phyloP scores from a whole-genome alignment of 2,329 filamentous ascomycete genomes.

The Colletotrichum lindemuthianum region DNA sequence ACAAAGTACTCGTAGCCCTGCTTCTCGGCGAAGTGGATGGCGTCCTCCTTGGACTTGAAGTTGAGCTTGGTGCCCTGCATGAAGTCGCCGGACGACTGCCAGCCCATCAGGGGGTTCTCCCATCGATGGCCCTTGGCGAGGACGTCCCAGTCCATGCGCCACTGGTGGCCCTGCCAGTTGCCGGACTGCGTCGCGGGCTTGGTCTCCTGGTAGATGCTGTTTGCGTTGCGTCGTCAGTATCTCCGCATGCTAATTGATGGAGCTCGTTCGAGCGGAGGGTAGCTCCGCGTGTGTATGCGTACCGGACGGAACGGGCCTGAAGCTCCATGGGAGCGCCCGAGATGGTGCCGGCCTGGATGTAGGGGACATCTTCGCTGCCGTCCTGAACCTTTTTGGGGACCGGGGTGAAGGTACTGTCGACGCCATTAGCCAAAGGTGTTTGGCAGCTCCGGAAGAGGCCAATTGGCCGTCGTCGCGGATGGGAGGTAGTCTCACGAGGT shows the following conservation, averaged over 20 bases:
- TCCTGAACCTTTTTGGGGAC: slow-evolving; percentile 91
- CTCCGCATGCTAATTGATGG: neutral
- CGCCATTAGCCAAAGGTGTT: slow-evolving; percentile 26
- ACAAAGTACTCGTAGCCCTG: slow-evolving; percentile 99
- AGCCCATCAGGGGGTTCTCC: slow-evolving; percentile 99
- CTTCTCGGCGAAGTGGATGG: slow-evolving; percentile 95
- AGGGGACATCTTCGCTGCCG: slow-evolving; percentile 82
- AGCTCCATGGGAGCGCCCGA: slow-evolving; percentile 95
- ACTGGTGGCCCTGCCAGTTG: slow-evolving; percentile 82
- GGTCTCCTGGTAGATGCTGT: slow-evolving; percentile 87
- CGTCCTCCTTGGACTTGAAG: slow-evolving; percentile 94
- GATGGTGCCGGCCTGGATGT: slow-evolving; percentile 83
- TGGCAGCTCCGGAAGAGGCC: slow-evolving; percentile 5
- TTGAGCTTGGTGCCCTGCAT: slow-evolving; percentile 94
- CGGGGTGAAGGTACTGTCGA: slow-evolving; percentile 82
- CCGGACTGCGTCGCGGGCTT: slow-evolving; percentile 98
- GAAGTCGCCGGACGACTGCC: slow-evolving; percentile 93
- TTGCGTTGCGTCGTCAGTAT: neutral
- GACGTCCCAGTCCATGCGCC: slow-evolving; percentile 99
- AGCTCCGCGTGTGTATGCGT: slow-evolving; percentile 45
- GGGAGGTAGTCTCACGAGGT: slow-evolving; percentile 74
- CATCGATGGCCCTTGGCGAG: slow-evolving; percentile 92
- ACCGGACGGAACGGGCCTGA: slow-evolving; percentile 94
- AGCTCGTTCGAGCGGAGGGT: neutral
- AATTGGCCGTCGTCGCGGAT: neutral